These are phyloP conservation scores for Pseudopithomyces maydicus DNA, from an alignment of 2,329 filamentous ascomycete species.

Conservation along the genomic window DNA sequence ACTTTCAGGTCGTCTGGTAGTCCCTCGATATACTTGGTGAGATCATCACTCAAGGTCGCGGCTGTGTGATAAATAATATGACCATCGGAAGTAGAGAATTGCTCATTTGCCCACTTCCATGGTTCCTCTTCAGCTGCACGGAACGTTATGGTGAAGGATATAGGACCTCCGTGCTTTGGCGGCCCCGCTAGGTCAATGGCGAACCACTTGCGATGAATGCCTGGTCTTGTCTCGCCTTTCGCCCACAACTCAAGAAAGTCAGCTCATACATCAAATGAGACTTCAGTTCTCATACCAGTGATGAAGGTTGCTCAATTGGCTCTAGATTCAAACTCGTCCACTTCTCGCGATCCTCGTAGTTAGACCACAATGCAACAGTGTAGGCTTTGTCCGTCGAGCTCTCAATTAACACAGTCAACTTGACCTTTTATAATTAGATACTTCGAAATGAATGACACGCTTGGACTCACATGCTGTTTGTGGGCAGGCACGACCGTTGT, in stretches of 20 bases:
- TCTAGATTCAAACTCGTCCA: conserved; percentile 66
- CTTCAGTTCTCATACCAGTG: conserved; percentile 23
- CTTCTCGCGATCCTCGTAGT: conserved; percentile 60
- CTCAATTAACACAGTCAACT: conserved; percentile 73
- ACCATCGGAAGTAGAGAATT: conserved; percentile 67
- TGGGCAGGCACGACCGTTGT: conserved; percentile 63
- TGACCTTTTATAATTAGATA: conserved; percentile 44
- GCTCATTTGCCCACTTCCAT: conserved; percentile 75
- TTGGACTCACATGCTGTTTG: conserved; percentile 38
- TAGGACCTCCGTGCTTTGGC: conserved; percentile 51
- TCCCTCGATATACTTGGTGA: conserved; percentile 62
- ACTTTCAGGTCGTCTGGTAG: conserved; percentile 63
- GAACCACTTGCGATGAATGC: conserved; percentile 58
- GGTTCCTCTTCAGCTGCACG: conserved; percentile 56
- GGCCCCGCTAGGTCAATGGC: conserved; percentile 52
- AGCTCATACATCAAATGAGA: conserved; percentile 6
- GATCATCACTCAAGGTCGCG: conserved; percentile 42
- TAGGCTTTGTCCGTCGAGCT: conserved; percentile 65
- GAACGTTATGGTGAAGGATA: conserved; percentile 75
- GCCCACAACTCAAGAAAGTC: conserved; percentile 29
- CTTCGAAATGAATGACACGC: background rate
- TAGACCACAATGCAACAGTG: conserved; percentile 79
- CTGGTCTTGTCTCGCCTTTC: conserved; percentile 11
- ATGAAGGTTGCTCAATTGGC: conserved; percentile 30
- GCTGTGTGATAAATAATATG: conserved; percentile 59